phyloP scores from a whole-genome alignment of 2,329 filamentous ascomycete genomes.

The Cercospora citrullina region DNA sequence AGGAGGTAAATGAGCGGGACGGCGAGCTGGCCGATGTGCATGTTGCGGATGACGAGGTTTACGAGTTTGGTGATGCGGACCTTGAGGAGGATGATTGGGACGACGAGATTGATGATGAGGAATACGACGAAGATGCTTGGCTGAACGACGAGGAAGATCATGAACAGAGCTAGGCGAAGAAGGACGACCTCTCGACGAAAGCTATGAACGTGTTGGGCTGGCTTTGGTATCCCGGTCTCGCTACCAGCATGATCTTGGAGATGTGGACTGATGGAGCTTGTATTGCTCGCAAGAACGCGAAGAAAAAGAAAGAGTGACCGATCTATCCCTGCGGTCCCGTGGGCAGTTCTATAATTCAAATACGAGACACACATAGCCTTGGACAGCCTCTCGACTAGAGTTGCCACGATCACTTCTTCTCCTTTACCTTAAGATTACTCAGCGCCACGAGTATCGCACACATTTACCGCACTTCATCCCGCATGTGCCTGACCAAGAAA shows the following conservation, averaged over 20 bases:
- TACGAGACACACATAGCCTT: background rate
- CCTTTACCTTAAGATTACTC: too few relatives aligned
- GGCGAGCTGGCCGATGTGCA: too few relatives aligned
- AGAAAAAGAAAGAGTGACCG: too few relatives aligned
- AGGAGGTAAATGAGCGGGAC: too few relatives aligned
- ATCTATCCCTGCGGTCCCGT: too few relatives aligned
- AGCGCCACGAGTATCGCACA: too few relatives aligned
- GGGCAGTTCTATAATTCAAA: background rate
- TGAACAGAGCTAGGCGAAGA: background rate
- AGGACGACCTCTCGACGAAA: background rate
- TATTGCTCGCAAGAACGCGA: background rate
- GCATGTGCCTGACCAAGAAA: too few relatives aligned
- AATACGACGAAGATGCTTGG: background rate
- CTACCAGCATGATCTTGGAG: background rate
- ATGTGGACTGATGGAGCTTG: background rate
- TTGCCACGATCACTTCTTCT: too few relatives aligned
- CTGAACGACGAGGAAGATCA: background rate
- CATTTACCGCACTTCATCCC: too few relatives aligned
- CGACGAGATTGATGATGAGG: background rate
- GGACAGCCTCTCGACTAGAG: too few relatives aligned
- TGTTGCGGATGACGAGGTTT: background rate
- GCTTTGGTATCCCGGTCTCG: background rate
- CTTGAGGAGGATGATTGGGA: background rate
- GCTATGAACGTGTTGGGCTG: background rate
- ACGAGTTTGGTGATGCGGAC: background rate